Evolutionary conservation across 139 green algal genomes (phyloP).

Genomic region (Micromonas pusilla): DNA sequence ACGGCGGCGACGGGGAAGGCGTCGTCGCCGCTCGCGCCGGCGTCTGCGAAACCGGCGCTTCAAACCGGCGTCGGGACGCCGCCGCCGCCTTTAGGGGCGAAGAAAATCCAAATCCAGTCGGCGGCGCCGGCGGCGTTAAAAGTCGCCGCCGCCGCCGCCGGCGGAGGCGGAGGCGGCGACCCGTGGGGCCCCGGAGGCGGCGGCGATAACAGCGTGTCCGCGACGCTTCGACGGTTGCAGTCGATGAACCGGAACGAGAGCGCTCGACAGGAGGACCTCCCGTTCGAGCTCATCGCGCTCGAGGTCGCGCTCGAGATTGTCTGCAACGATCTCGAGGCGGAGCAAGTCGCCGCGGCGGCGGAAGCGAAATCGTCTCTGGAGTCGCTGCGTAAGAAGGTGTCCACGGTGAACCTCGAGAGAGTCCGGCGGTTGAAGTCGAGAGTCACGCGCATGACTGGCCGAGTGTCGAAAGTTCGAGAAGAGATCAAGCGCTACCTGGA

Average conservation of each 20-base stretch:
- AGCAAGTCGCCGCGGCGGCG: conserved; percentile 71
- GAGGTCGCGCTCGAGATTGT: conserved; percentile 39
- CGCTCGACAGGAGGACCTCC: background rate
- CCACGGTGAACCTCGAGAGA: conserved; percentile 74
- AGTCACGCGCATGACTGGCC: conserved; percentile 38
- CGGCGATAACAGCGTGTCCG: too few species aligned
- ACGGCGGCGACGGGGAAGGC: too few species aligned
- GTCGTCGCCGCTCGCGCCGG: too few species aligned
- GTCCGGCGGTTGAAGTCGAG: conserved; percentile 83
- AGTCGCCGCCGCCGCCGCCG: too few species aligned
- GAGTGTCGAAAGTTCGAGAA: conserved; percentile 38
- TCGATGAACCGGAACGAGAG: background rate
- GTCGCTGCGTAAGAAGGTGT: conserved; percentile 72
- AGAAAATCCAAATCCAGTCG: too few species aligned
- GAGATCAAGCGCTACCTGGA: conserved; percentile 43
- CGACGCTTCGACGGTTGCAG: background rate
- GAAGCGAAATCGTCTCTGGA: conserved; percentile 77
- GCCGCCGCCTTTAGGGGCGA: too few species aligned
- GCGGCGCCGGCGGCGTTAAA: too few species aligned
- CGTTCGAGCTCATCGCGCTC: conserved; percentile 38
- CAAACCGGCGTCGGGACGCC: too few species aligned
- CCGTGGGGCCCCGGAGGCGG: too few species aligned
- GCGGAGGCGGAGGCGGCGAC: too few species aligned
- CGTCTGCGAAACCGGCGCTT: too few species aligned
- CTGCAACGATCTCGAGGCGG: conserved; percentile 51